phyloP scores from a whole-genome alignment of 1,284 basidiomycete species.

The Athelia sp. region DNA sequence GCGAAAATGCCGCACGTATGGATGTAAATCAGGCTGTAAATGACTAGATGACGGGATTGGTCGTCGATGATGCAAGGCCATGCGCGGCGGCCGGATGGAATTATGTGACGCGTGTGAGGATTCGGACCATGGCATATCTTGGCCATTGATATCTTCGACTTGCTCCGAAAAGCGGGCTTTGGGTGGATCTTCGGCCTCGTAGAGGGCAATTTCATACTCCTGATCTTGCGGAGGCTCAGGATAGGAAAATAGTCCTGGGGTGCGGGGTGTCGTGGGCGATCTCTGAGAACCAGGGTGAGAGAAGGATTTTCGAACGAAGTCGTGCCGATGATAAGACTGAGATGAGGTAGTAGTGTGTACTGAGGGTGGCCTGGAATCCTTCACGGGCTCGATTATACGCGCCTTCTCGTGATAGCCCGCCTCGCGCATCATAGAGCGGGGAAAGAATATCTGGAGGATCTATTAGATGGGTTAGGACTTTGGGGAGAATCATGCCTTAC shows the following conservation, averaged over 20 bases:
- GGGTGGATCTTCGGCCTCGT: conserved; percentile 25
- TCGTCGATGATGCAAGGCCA: neutral
- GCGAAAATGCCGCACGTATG: conserved; percentile 25
- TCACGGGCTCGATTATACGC: no score
- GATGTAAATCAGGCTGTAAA: conserved; percentile 21
- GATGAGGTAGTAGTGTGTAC: no score
- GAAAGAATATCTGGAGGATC: conserved; percentile 61
- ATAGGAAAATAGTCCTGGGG: conserved; percentile 9
- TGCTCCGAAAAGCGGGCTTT: conserved; percentile 15
- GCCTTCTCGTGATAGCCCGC: conserved; percentile 46
- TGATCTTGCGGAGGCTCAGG: conserved; percentile 12
- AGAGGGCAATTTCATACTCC: conserved; percentile 12
- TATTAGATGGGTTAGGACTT: neutral
- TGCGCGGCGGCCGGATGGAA: neutral
- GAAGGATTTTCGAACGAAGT: neutral
- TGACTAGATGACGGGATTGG: neutral
- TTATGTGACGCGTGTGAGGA: neutral
- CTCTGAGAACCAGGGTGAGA: neutral
- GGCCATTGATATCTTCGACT: conserved; percentile 6
- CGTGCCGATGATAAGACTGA: neutral
- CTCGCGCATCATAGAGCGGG: conserved; percentile 61
- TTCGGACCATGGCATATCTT: neutral
- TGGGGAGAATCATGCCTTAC: conserved; percentile 31
- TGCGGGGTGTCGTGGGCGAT: conserved; percentile 1
- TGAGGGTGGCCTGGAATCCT: no score